phyloP scores from a whole-genome alignment of 495 filamentous ascomycete species.

The Daldinia decipiens region DNA sequence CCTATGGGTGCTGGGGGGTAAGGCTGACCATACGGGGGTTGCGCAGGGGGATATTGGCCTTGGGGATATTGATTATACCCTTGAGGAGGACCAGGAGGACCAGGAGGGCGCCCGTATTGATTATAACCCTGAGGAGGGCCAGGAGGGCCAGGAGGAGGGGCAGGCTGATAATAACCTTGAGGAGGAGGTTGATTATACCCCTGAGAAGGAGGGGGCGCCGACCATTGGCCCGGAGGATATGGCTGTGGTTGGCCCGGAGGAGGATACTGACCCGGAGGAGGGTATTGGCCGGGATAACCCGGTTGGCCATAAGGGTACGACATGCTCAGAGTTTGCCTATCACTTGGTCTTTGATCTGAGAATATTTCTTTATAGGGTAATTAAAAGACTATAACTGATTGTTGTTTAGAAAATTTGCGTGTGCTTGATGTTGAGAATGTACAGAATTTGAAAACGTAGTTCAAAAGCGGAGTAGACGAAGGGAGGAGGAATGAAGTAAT shows the following conservation, averaged over 20 bases:
- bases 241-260: conserved; percentile 49
- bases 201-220: conserved; percentile 27
- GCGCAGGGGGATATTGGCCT: conserved; percentile 54
- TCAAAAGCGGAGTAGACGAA: conserved; percentile 4
- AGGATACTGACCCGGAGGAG: conserved; percentile 45
- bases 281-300: conserved; percentile 41
- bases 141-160: conserved; percentile 17
- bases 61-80: conserved; percentile 47
- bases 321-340: conserved; percentile 28
- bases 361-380: background rate
- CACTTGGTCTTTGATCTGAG: background rate
- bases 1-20: conserved; percentile 42
- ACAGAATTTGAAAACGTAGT: background rate
- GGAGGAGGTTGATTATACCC: conserved; percentile 30
- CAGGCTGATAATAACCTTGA: conserved; percentile 9
- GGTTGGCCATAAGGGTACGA: conserved; percentile 40
- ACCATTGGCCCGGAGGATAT: conserved; percentile 52
- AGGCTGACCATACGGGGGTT: conserved; percentile 42
- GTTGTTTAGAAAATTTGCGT: background rate
- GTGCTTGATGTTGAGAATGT: background rate
- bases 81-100: background rate
- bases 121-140: conserved; percentile 25
- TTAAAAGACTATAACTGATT: background rate
- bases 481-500: background rate
- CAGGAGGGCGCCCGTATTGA: conserved; percentile 1